Evolutionary conservation across 352 stramenopile genomes (phyloP), one percentile per base, ranked within the genome.

Genomic region (Globisporangium echinulatum): DNA sequence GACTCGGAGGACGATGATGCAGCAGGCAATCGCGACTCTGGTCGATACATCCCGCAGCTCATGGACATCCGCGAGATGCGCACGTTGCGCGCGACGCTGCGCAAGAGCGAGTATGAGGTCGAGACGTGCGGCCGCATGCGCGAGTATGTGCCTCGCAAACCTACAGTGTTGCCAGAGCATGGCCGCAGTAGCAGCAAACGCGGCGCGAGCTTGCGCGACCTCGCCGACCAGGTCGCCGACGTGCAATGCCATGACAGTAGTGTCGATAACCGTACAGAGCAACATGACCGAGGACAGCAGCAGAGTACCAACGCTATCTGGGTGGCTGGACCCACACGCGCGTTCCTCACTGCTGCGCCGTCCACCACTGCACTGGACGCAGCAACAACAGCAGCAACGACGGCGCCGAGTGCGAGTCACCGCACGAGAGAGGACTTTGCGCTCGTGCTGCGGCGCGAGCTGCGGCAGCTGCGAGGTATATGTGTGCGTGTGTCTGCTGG

Each of bases 1-100:
- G 49, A 52, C 19, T 15, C 15, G 37, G 39, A 58, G 2, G n/a
- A 39, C 15, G 53, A 58, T 14, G 39, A 50, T 13, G 53, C 3
- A 52, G 55, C 17, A 44, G 8, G 14, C 36, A 2, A n/a, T 33
- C 25, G 4, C 10, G 52, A 74, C 9, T 58, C 61, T 19, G 63
- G 71, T 2, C 55, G 43, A 11, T 88, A 87, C 56, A 71, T 59
- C 4, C 66, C 75, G 13, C 72, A 82, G 56, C 56, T 87, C 47
- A 88, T 89, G 79, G 75, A 89, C 56, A 74, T 63, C 6, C 55
- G 66, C 13, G 75, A 74, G 47, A 84, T 88, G 58, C 64, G 68
- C 4, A 42, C 62, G 42, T 55, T 90, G 52, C 72, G 77, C n/a
- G 52, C 52, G 47, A 61, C 70, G 14, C 54, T 88, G 19, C 55